Conservation (phyloP, 1,284 basidiomycete genomes). For the Papiliotrema laurentii region DNA sequence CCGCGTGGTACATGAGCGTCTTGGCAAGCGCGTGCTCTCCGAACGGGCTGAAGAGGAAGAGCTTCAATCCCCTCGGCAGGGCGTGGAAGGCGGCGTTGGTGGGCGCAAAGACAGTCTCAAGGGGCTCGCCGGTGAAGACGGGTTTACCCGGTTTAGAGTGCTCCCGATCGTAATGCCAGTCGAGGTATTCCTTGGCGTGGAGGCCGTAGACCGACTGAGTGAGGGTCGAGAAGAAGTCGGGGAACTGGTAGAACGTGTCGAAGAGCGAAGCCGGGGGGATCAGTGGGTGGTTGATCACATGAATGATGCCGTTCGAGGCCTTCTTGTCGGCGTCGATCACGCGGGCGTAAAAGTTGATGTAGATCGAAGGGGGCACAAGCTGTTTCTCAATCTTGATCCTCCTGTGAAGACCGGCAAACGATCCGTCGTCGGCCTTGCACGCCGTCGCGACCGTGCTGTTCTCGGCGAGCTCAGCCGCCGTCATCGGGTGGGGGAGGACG, state of each 20-base stretch:
- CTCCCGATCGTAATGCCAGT: slow-evolving; percentile 50
- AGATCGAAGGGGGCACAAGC: slow-evolving; percentile 47
- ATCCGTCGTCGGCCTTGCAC: slow-evolving; percentile 55
- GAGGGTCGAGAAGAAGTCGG: slow-evolving; percentile 56
- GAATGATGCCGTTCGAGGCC: slow-evolving; percentile 62
- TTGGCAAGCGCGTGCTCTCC: slow-evolving; percentile 59
- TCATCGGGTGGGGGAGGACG: slow-evolving; percentile 54
- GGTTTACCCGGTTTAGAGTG: slow-evolving; percentile 45
- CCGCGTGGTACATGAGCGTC: slow-evolving; percentile 62
- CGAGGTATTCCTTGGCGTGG: slow-evolving; percentile 50
- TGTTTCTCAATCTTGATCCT: slow-evolving; percentile 56
- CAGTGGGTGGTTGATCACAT: slow-evolving; percentile 60
- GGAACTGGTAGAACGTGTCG: slow-evolving; percentile 57
- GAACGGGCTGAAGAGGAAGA: slow-evolving; percentile 66
- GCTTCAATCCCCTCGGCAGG: slow-evolving; percentile 57
- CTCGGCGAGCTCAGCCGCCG: slow-evolving; percentile 51
- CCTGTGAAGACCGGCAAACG: slow-evolving; percentile 55
- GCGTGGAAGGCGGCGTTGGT: slow-evolving; percentile 60
- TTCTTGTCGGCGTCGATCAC: slow-evolving; percentile 53
- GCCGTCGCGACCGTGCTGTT: slow-evolving; percentile 62
- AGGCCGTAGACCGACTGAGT: slow-evolving; percentile 60
- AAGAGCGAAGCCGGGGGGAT: slow-evolving; percentile 62
- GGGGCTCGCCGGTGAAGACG: slow-evolving; percentile 52
- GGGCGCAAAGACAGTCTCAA: slow-evolving; percentile 63
- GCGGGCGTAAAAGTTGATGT: slow-evolving; percentile 58